phyloP scores from a whole-genome alignment of 768 basidiomycete species.

The Candolleomyces eurysporus region DNA sequence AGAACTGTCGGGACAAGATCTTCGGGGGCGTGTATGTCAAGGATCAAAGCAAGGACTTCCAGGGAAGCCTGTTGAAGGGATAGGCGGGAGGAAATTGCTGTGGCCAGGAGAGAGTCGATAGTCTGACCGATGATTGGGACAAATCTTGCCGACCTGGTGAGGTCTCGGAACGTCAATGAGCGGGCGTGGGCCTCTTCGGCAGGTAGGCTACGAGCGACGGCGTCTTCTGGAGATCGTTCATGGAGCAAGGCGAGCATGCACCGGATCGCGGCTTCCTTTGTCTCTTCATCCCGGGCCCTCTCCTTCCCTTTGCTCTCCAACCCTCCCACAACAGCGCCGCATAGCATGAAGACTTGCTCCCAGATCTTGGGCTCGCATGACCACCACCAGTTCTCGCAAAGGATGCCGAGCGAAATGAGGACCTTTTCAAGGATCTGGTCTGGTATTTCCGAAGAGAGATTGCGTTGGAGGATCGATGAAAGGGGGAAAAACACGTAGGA shows the following conservation, averaged over 20 bases:
- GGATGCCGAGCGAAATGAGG: conserved; percentile 51
- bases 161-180: conserved; percentile 36
- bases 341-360: conserved; percentile 85
- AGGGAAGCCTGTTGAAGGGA: conserved; percentile 67
- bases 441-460: conserved; percentile 64
- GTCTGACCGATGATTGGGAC: conserved; percentile 83
- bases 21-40: conserved; percentile 58
- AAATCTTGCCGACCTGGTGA: conserved; percentile 49
- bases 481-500: conserved; percentile 89
- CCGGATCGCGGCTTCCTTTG: conserved; percentile 67
- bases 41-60: conserved; percentile 50
- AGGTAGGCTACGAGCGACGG: conserved; percentile 20
- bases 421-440: conserved; percentile 79
- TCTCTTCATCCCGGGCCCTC: conserved; percentile 76
- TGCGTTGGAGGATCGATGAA: conserved; percentile 79
- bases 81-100: conserved; percentile 53
- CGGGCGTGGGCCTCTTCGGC: conserved; percentile 24
- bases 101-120: conserved; percentile 65
- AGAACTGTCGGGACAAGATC: conserved; percentile 62
- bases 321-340: conserved; percentile 60
- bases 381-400: conserved; percentile 87
- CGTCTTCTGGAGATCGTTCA: conserved; percentile 43
- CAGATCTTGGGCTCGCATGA: conserved; percentile 66
- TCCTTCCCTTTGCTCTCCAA: conserved; percentile 67
- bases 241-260: conserved; percentile 68